Evolutionary conservation across 2,329 filamentous ascomycete genomes (phyloP), one percentile per base, ranked within the genome.

Genomic region (Talaromyces sp.): DNA sequence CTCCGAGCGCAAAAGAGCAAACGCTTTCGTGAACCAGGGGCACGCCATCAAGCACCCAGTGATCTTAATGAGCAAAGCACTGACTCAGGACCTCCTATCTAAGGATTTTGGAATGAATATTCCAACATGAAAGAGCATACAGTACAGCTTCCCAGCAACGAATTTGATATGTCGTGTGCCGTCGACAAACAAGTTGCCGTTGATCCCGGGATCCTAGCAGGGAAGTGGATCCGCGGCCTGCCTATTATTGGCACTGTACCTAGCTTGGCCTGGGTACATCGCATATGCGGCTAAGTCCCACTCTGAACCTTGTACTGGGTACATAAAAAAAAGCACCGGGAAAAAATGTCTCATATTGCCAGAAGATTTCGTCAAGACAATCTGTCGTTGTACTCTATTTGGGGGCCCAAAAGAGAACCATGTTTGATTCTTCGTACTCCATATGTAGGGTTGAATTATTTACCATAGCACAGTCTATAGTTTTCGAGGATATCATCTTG

Each of bases 291-390:
- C 52, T 54, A 29, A 47, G 41, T 14, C 42, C 54, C 57, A 63
- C 54, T 33, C 24, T 52, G 39, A 57, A 50, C 35, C 41, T 52
- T 49, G 62, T 64, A 64, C 54, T 54, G n/a, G 47, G 46, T 42
- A 64, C 60, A 53, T 56, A 20, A 44, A 52, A 49, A 40, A 41
- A 35, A 55, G 19, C 40, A 35, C 7, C 40, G 17, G 13, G 20
- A 32, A 47, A 54, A 62, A 63, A 60, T 64, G 58, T 48, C 60
- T 64, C 61, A 63, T 60, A 57, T 43, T 40, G 39, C 40, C n/a
- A 44, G 8, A 36, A 27, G 32, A 20, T 46, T 20, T 27, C 24
- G 24, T 27, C 19, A 22, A 13, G 16, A 14, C n/a, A 22, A 10
- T 39, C 11, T 39, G 2, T 17, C 11, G 20, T 20, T 37, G 16